These are phyloP conservation scores for Geranium incanum DNA, from an alignment of 441 rosid species.

Conservation along the genomic window DNA sequence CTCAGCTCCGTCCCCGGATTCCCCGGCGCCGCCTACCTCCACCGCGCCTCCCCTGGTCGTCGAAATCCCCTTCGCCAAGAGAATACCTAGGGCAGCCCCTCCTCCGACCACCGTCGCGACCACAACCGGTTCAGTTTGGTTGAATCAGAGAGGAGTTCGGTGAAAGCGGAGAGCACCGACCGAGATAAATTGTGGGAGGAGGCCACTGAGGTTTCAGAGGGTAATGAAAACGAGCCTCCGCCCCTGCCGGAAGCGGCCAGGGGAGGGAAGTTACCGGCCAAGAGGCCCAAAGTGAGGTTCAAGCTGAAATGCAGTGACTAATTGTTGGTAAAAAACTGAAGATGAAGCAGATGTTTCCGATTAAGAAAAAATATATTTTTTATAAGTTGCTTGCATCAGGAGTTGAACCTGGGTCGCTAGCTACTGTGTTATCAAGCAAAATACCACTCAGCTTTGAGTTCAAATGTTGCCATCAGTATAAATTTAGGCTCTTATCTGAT, in stretches of 20 bases:
- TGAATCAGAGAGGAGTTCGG: not conserved
- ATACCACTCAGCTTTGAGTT: too few relatives aligned
- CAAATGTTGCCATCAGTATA: too few relatives aligned
- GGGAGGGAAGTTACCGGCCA: conserved; percentile 11
- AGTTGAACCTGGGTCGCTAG: too few relatives aligned
- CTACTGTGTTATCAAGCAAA: too few relatives aligned
- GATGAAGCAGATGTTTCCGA: too few relatives aligned
- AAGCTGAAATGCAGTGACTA: conserved; percentile 11
- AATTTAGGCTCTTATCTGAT: too few relatives aligned
- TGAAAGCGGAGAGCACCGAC: not conserved
- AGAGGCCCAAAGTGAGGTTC: conserved; percentile 26
- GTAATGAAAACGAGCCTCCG: not conserved
- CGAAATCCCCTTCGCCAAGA: conserved; percentile 55
- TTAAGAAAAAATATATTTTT: too few relatives aligned
- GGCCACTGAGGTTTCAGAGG: too few relatives aligned
- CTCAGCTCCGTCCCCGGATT: conserved; percentile 35
- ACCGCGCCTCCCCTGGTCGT: conserved; percentile 5
- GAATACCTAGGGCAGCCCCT: conserved; percentile 26
- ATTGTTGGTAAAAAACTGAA: too few relatives aligned
- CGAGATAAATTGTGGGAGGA: conserved; percentile 30
- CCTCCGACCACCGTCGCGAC: not conserved
- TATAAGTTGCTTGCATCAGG: too few relatives aligned
- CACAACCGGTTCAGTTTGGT: too few relatives aligned
- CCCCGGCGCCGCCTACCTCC: conserved; percentile 34
- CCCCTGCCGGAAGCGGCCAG: not conserved